phyloP scores from a whole-genome alignment of 257 asterid genomes.

The Misopates orontium region DNA sequence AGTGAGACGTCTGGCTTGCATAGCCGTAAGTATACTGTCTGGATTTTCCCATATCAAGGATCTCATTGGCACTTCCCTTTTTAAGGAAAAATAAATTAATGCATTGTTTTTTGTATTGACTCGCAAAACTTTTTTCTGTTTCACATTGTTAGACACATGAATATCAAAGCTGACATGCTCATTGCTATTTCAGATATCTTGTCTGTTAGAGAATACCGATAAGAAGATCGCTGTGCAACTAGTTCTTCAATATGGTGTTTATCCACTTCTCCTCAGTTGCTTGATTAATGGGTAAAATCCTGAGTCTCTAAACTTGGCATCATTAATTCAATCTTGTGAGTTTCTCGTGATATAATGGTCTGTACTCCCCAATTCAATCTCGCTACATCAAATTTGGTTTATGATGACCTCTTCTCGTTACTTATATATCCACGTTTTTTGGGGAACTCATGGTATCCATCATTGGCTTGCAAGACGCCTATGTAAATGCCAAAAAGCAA shows the following conservation, averaged over 20 bases:
- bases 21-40: constrained; percentile 52
- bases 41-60: constrained; percentile 17
- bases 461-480: neutral
- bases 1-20: constrained; percentile 76
- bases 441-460: neutral
- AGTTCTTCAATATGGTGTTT: constrained; percentile 53
- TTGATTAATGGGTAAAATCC: constrained; percentile 71
- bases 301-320: constrained; percentile 16
- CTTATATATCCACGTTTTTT: neutral
- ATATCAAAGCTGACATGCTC: constrained; percentile 20
- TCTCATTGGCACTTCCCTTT: constrained; percentile 1
- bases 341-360: neutral
- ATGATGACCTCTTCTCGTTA: neutral
- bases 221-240: constrained; percentile 50
- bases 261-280: constrained; percentile 83
- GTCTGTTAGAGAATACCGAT: constrained; percentile 68
- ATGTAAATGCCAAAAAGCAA: neutral
- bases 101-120: neutral
- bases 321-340: constrained; percentile 1
- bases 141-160: constrained; percentile 12
- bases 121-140: neutral
- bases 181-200: constrained; percentile 54
- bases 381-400: constrained; percentile 8
- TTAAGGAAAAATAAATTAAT: neutral
- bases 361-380: neutral